These are phyloP conservation scores for Dryas octopetala DNA, from an alignment of 306 rosid species.

Conservation along the genomic window DNA sequence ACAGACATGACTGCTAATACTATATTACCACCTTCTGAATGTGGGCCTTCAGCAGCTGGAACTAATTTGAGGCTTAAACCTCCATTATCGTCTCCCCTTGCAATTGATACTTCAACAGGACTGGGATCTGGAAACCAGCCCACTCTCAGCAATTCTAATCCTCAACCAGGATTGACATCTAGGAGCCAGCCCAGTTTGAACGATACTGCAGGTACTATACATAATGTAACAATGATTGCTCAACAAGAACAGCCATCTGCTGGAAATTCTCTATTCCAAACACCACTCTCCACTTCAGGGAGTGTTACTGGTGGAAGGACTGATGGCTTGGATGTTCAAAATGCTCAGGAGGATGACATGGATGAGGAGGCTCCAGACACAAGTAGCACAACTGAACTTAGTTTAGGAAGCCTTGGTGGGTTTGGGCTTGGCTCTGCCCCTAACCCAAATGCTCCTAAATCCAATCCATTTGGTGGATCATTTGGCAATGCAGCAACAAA, in stretches of 20 bases:
- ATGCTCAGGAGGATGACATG: conserved; percentile 75
- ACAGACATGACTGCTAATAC: conserved; percentile 34
- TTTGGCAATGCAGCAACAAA: conserved; percentile 50
- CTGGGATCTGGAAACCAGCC: conserved; percentile 28
- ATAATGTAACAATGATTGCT: conserved; percentile 31
- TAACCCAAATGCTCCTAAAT: conserved; percentile 51
- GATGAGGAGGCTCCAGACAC: conserved; percentile 92
- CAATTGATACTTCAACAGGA: conserved; percentile 21
- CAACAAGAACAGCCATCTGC: conserved; percentile 43
- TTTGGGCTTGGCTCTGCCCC: conserved; percentile 58
- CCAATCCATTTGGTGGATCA: conserved; percentile 76
- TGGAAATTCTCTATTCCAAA: conserved; percentile 40
- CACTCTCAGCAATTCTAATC: conserved; percentile 23
- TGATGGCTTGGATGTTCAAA: conserved; percentile 44
- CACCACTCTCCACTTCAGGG: conserved; percentile 39
- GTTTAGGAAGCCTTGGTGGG: conserved; percentile 61
- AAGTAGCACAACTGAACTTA: conserved; percentile 44
- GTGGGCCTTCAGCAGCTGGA: conserved; percentile 33
- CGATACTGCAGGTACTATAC: conserved; percentile 27
- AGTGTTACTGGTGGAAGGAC: conserved; percentile 38
- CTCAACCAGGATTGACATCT: conserved; percentile 28
- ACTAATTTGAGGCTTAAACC: conserved; percentile 40
- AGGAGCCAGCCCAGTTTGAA: conserved; percentile 26
- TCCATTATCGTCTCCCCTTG: conserved; percentile 17
- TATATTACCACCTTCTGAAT: conserved; percentile 27